A percentile compares a stretch with the other conserved stretches of the same genome.
Evolutionary conservation across 2,329 filamentous ascomycete genomes (phyloP).

Genomic region (Diaporthe longicolla): DNA sequence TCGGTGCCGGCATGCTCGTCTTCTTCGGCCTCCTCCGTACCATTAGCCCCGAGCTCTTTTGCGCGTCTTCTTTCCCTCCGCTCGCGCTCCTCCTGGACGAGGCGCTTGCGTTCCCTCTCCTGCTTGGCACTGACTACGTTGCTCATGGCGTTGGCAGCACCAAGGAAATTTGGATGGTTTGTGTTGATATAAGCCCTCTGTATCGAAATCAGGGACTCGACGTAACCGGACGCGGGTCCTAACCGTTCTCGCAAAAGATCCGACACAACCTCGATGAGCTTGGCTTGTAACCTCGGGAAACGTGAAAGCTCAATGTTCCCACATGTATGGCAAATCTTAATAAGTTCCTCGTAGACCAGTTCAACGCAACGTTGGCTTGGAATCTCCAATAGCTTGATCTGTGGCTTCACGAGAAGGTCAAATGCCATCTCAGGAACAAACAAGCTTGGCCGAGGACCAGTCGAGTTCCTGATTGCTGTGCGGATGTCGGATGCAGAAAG

Average conservation of each 20-base stretch:
- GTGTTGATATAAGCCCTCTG: conserved; percentile 99
- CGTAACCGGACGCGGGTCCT: conserved; percentile 89
- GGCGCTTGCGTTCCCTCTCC: conserved; percentile 87
- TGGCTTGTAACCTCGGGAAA: conserved; percentile 93
- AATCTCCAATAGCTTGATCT: conserved; percentile 96
- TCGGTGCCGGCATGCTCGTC: conserved; percentile 56
- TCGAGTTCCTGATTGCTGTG: conserved; percentile 98
- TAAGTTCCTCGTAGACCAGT: conserved; percentile 97
- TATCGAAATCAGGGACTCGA: conserved; percentile 96
- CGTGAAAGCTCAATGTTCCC: conserved; percentile 93
- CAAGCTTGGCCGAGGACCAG: conserved; percentile 92
- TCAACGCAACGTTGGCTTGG: conserved; percentile 97
- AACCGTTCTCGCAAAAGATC: conserved; percentile 93
- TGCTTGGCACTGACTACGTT: conserved; percentile 96
- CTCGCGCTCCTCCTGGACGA: conserved; percentile 86
- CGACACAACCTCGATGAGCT: conserved; percentile 97
- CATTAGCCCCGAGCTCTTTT: conserved; percentile 89
- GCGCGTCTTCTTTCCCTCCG: conserved; percentile 85
- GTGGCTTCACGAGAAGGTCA: conserved; percentile 96
- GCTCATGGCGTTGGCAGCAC: conserved; percentile 96
- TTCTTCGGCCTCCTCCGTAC: conserved; percentile 73
- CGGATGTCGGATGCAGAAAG: conserved; percentile 94
- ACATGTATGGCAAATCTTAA: conserved; percentile 99
- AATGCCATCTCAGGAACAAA: conserved; percentile 99
- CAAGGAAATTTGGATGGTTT: conserved; percentile 98